These are phyloP conservation scores for Exophiala viscosa DNA, from an alignment of 2,329 filamentous ascomycete species.

Conservation along the genomic window DNA sequence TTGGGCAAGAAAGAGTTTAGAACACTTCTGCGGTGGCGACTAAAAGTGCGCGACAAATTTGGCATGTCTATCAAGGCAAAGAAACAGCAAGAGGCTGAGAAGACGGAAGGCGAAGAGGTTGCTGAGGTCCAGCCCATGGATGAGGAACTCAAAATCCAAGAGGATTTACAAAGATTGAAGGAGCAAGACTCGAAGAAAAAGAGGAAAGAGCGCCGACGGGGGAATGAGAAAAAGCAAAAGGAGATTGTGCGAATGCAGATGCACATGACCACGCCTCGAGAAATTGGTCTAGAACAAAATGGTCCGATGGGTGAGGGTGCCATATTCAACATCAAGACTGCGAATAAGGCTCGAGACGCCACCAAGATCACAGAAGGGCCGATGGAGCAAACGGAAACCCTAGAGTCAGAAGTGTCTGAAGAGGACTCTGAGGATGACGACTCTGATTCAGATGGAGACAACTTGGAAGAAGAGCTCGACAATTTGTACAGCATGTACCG, in stretches of 20 bases:
- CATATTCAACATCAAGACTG: conserved; percentile 79
- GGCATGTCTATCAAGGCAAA: conserved; percentile 58
- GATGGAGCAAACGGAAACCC: conserved; percentile 63
- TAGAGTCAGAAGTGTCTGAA: conserved; percentile 53
- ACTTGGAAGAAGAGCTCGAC: conserved; percentile 80
- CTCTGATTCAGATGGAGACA: conserved; percentile 75
- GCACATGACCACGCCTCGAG: conserved; percentile 92
- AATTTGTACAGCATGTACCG: conserved; percentile 81
- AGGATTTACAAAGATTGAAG: conserved; percentile 77
- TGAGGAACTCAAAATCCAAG: conserved; percentile 84
- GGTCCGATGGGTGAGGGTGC: conserved; percentile 74
- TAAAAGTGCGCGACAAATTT: conserved; percentile 86
- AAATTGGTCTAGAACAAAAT: conserved; percentile 86
- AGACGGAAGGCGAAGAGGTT: conserved; percentile 64
- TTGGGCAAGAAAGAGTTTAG: conserved; percentile 94
- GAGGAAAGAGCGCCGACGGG: conserved; percentile 77
- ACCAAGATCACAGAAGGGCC: conserved; percentile 69
- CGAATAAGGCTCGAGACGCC: conserved; percentile 71
- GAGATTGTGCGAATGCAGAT: conserved; percentile 96
- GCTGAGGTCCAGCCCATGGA: conserved; percentile 87
- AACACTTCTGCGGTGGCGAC: conserved; percentile 78
- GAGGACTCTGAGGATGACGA: conserved; percentile 62
- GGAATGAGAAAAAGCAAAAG: conserved; percentile 91
- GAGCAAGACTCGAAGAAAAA: conserved; percentile 73
- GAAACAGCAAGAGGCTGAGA: conserved; percentile 36